Evolutionary conservation across 2,329 filamentous ascomycete genomes (phyloP).

Genomic region (Phaeosphaeria sp.): DNA sequence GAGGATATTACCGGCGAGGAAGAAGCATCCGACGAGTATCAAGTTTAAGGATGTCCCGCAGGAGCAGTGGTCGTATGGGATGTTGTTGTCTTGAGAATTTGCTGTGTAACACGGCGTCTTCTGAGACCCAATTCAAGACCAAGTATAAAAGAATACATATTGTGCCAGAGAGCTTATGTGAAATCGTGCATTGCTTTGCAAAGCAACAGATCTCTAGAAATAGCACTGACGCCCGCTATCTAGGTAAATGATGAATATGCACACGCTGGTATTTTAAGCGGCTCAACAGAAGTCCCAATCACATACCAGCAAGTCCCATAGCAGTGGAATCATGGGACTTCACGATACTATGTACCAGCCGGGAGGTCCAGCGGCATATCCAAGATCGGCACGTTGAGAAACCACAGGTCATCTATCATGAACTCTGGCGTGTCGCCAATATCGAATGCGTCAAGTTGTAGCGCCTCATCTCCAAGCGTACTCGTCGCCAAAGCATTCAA

Average conservation of each 20-base stretch:
- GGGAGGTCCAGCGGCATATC: neutral
- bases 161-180: no score
- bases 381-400: constrained; percentile 15
- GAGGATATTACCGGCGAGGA: neutral
- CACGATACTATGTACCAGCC: neutral
- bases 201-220: no score
- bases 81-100: neutral
- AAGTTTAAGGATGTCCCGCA: neutral
- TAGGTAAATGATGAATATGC: no score
- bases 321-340: no score
- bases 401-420: constrained; percentile 29
- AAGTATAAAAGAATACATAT: no score
- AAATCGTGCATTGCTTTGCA: no score
- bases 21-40: neutral
- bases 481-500: neutral
- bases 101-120: neutral
- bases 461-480: constrained; percentile 6
- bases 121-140: no score
- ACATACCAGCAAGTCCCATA: no score
- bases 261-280: no score
- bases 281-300: no score
- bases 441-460: constrained; percentile 19
- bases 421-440: constrained; percentile 14
- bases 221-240: no score
- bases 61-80: neutral